Evolutionary conservation across 345 rosid genomes (phyloP).

Genomic region (Linum usitatissimum): DNA sequence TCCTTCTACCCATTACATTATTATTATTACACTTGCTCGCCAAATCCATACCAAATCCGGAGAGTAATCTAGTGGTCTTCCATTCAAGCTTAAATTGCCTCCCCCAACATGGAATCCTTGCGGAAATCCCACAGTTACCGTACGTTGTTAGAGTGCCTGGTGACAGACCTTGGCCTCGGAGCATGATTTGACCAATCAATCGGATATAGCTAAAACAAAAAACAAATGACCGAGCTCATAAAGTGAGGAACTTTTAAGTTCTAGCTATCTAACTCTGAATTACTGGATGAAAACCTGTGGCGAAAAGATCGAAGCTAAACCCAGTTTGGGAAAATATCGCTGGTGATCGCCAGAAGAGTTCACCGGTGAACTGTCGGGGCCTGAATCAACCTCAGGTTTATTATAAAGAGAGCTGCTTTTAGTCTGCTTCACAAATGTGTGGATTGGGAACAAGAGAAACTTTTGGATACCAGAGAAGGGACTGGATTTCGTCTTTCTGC

Average conservation of each 20-base stretch:
- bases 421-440: not conserved
- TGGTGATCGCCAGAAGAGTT: not conserved
- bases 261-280: too few relatives aligned
- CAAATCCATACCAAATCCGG: conserved; percentile 20
- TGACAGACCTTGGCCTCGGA: conserved; percentile 29
- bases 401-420: not conserved
- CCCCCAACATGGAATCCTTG: conserved; percentile 23
- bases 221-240: not conserved
- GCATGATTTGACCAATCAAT: not conserved
- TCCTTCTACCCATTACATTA: conserved; percentile 23
- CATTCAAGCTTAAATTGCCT: conserved; percentile 26
- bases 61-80: conserved; percentile 14
- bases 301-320: not conserved
- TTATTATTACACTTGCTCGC: conserved; percentile 16
- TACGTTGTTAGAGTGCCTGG: conserved; percentile 35
- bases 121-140: conserved; percentile 34
- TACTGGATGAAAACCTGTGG: not conserved
- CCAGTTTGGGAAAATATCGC: not conserved
- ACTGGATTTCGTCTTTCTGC: not conserved
- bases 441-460: not conserved
- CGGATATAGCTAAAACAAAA: not conserved
- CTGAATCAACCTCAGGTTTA: not conserved
- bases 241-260: too few relatives aligned
- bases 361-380: not conserved
- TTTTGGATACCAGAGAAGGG: not conserved